Base-by-base conservation (phyloP, 192 early-diverging fungal species). In the Umbelopsis vinacea region DNA sequence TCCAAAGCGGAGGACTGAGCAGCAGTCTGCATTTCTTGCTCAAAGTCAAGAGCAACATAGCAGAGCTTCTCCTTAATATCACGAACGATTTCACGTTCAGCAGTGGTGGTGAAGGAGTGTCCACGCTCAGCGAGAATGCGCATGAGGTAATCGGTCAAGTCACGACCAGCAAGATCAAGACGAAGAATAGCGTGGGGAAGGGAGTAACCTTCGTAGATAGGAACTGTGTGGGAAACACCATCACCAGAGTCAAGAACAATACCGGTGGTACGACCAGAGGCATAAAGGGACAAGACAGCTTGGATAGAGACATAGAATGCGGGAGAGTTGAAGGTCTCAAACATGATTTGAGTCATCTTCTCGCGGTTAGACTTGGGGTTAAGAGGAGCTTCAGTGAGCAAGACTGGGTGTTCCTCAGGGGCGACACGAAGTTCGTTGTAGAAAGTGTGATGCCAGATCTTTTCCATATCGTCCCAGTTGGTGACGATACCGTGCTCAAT, bases 321-420 rank as follows among this genome's bases (percentile, higher is more conserved):
- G 71, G 95, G 95, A 53, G 90, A 88, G 82, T 96, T 95, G 91
- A 97, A 98, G 76, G 95, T 94, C 88, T 98, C 97, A 76, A 98
- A 99, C 96, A 97, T 97, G 81, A 99, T 96, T 86, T 99, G 95
- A 73, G 93, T 94, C 96, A 97, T 98, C 91, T 96, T 97, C 82
- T 97, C 96, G 79, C 97, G 94, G 90, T 99, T 98, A 77, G 89
- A 90, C 89, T 96, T 97, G 80, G 96, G 95, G 91, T 99, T 98
- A 74, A 97, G 89, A 29, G 96, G 95, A 68, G 96, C 94, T 84
- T 99, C 96, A 66, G 96, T 98, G 67, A 98, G 88, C 73, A 98
- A 86, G n/a, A 97, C 93, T 45, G 96, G 95, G 88, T 98, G 96
- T 85, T 97, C 94, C 83, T 99, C 97, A 71, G 97, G 96, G 50